These are phyloP conservation scores for Xylariaceae sp. DNA, from an alignment of 2,329 filamentous ascomycete species.

Conservation along the genomic window DNA sequence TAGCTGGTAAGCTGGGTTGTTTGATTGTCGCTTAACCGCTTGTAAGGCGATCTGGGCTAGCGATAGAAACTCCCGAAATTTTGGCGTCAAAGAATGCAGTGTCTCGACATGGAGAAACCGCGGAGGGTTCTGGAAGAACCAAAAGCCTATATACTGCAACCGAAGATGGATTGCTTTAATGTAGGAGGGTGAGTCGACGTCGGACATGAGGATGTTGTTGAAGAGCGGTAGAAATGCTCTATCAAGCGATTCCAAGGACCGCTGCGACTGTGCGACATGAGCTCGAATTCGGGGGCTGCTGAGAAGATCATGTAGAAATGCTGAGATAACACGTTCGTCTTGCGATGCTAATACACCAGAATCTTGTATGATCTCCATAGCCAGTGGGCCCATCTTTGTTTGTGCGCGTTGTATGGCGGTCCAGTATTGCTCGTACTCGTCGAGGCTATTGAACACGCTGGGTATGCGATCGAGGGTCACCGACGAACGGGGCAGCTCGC, in stretches of 20 bases:
- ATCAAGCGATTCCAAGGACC: constrained; percentile 16
- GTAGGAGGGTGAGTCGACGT: constrained; percentile 23
- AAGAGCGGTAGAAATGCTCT: constrained; percentile 31
- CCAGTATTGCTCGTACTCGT: constrained; percentile 22
- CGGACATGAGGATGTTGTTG: constrained; percentile 22
- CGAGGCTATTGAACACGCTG: constrained; percentile 14
- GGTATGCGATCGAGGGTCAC: constrained; percentile 13
- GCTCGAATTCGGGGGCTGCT: constrained; percentile 11
- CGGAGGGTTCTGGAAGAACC: constrained; percentile 25
- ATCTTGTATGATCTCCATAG: constrained; percentile 13
- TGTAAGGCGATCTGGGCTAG: constrained; percentile 25
- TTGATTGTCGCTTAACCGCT: constrained; percentile 8
- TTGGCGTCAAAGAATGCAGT: constrained; percentile 19
- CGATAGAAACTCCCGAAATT: constrained; percentile 30
- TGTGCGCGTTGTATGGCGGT: constrained; percentile 9
- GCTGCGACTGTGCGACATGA: constrained; percentile 10
- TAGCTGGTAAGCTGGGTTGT: constrained; percentile 20
- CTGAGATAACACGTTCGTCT: constrained; percentile 9
- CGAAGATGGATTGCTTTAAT: constrained; percentile 30
- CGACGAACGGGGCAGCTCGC: constrained; percentile 17
- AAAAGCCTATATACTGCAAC: constrained; percentile 23
- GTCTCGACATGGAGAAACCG: constrained; percentile 19
- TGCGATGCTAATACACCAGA: constrained; percentile 6
- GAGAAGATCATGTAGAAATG: constrained; percentile 13
- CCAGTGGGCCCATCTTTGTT: constrained; percentile 11